Base-by-base conservation (phyloP, 805 yeast genomes). In the Ogataea ramenticola region DNA sequence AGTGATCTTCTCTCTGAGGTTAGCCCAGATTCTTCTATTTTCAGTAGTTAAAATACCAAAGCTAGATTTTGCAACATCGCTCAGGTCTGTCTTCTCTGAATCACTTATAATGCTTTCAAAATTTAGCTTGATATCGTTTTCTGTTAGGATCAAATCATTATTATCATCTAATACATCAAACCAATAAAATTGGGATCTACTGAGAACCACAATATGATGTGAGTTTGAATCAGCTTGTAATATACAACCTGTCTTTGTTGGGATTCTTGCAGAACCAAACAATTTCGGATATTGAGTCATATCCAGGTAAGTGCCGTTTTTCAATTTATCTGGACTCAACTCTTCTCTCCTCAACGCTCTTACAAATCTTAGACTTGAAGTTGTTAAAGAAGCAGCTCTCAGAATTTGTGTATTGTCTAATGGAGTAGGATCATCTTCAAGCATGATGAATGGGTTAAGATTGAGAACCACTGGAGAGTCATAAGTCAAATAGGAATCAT, bases 401-500 rank as follows among this genome's bases (percentile, higher is more conserved):
- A 81, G 80, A 34, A 87, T 76, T 63, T 87, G 95, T 36, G 72
- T 73, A 12, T 71, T 58, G 46, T 73, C 77, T 43, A 76, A 70
- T 31, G 82, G 77, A 55, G 93, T 86, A 1, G 96, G 96, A 55
- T 89, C 96, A 57, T 89, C 96, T 60, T 89, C 96, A 48, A 89
- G 72, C 53, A 88, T 75, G 61, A 89, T 88, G 58, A 86, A 89
- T 0, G 97, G 97, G 56, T 89, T 89, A 53, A 89, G 74, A 62
- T 89, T 89, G 49, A 89, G 71, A n/a, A 89, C 97, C 34, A 89
- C 96, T 0, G 93, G 89, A 11, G 86, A 81, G 61, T 89, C 96
- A 61, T 85, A 86, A 61, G 82, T 82, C 51, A 89, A 70, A 61
- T 89, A 89, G 1, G 96, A 79, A 59, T 89, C 96, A 62, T 78